Evolutionary conservation across 2,329 filamentous ascomycete genomes (phyloP).

Genomic region (Fusarium solani-melongenae): DNA sequence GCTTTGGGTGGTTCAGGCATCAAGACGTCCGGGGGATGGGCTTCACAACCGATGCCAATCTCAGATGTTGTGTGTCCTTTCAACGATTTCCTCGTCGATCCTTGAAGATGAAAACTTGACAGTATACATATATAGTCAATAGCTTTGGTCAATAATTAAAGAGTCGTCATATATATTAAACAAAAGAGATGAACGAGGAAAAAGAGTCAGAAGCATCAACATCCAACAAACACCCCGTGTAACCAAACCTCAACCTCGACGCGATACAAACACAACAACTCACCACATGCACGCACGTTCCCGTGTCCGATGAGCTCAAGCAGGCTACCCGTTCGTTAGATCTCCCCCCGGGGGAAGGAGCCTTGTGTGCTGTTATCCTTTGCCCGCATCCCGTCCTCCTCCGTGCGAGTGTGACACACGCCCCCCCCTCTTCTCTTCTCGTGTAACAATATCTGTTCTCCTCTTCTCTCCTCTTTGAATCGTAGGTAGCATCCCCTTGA

Average conservation of each 20-base stretch:
- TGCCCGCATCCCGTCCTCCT: slow-evolving; percentile 18
- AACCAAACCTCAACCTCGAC: background rate
- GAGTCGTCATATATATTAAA: background rate
- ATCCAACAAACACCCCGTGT: background rate
- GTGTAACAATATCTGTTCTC: slow-evolving; percentile 8
- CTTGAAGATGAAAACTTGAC: background rate
- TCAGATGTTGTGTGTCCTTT: background rate
- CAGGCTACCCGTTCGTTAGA: slow-evolving; percentile 44
- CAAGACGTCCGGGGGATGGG: slow-evolving; percentile 28
- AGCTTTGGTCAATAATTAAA: background rate
- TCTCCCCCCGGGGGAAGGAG: slow-evolving; percentile 21
- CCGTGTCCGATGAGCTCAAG: slow-evolving; percentile 45
- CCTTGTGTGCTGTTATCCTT: slow-evolving; percentile 14
- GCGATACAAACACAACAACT: slow-evolving; percentile 15
- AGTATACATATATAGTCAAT: background rate
- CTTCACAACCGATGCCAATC: slow-evolving; percentile 5
- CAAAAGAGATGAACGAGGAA: background rate
- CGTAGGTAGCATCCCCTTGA: background rate
- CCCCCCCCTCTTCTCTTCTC: background rate
- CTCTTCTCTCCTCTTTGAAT: background rate
- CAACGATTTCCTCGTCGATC: background rate
- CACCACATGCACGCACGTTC: slow-evolving; percentile 40
- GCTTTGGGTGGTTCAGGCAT: slow-evolving; percentile 36
- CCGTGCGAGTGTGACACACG: slow-evolving; percentile 5
- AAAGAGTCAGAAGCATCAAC: background rate